Conservation (phyloP, 805 yeast species). For the Cyberlindnera mrakii region DNA sequence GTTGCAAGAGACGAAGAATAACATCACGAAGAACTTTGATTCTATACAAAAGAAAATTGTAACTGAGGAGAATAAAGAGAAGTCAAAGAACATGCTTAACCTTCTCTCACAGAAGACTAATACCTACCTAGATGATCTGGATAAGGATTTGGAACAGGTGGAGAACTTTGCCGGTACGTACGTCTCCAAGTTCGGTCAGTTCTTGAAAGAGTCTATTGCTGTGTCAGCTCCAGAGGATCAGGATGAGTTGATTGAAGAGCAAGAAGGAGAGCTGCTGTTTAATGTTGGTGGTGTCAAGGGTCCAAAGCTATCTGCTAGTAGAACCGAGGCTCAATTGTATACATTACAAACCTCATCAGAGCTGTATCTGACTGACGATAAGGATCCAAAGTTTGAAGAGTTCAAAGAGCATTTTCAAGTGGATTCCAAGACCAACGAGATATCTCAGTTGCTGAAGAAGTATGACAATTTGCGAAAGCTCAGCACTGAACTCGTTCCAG, state of each 20-base stretch:
- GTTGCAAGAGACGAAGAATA: constrained; percentile 9
- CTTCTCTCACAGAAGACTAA: constrained; percentile 39
- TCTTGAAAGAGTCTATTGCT: constrained; percentile 37
- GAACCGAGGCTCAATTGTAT: constrained; percentile 60
- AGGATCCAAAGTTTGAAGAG: constrained; percentile 29
- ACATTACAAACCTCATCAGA: constrained; percentile 43
- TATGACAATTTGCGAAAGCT: constrained; percentile 25
- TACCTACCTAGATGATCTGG: constrained; percentile 62
- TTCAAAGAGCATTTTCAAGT: constrained; percentile 34
- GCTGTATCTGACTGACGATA: constrained; percentile 20
- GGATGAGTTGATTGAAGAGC: constrained; percentile 25
- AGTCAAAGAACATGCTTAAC: constrained; percentile 10
- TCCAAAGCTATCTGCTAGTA: constrained; percentile 31
- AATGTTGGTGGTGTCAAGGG: constrained; percentile 32
- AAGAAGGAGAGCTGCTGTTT: constrained; percentile 35
- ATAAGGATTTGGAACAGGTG: constrained; percentile 63
- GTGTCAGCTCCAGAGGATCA: constrained; percentile 20
- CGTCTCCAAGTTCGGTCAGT: constrained; percentile 51
- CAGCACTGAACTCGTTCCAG: constrained; percentile 65
- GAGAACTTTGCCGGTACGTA: constrained; percentile 65
- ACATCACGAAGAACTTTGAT: constrained; percentile 9
- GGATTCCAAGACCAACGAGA: constrained; percentile 44
- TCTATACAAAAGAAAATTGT: constrained; percentile 9
- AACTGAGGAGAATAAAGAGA: constrained; percentile 13
- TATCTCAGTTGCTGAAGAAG: constrained; percentile 38